A percentile compares a stretch with the other conserved stretches of the same genome.
phyloP scores from a whole-genome alignment of 352 stramenopile genomes.

The Globisporangium alternatum region DNA sequence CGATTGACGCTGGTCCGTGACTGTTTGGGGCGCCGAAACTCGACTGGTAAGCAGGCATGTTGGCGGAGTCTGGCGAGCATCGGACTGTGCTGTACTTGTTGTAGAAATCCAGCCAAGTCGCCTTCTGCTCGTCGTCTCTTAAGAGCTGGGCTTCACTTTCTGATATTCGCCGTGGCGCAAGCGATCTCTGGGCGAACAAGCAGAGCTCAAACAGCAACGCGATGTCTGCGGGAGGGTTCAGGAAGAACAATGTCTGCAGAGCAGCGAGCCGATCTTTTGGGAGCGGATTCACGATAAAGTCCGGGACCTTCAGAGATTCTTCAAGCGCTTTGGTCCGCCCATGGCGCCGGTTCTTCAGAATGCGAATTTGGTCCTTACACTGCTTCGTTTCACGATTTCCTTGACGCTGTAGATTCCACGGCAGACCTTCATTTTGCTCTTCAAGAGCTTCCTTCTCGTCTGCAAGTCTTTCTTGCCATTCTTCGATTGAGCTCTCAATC shows the following conservation, averaged over 20 bases:
- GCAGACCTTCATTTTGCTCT: conserved; percentile 3
- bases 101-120: conserved; percentile 26
- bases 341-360: not conserved
- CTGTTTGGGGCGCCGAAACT: not conserved
- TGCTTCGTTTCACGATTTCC: not conserved
- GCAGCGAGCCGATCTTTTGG: conserved; percentile 21
- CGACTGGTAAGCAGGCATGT: not conserved
- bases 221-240: conserved; percentile 35
- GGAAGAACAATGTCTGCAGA: conserved; percentile 41
- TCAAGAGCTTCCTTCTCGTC: conserved; percentile 5
- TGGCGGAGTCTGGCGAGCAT: not conserved
- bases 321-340: conserved; percentile 4
- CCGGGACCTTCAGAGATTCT: conserved; percentile 22
- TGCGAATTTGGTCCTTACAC: not conserved
- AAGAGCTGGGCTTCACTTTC: not conserved
- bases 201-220: conserved; percentile 40
- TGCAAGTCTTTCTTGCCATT: not conserved
- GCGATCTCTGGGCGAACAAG: conserved; percentile 30
- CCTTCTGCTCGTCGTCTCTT: not conserved
- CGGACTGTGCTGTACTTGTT: not conserved
- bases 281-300: conserved; percentile 33
- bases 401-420: not conserved
- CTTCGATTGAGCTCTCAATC: not conserved
- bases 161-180: conserved; percentile 16
- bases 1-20: conserved; percentile 19